Base-by-base conservation (phyloP, 192 early-diverging fungal genomes). In the Phycomyces blakesleeanus region DNA sequence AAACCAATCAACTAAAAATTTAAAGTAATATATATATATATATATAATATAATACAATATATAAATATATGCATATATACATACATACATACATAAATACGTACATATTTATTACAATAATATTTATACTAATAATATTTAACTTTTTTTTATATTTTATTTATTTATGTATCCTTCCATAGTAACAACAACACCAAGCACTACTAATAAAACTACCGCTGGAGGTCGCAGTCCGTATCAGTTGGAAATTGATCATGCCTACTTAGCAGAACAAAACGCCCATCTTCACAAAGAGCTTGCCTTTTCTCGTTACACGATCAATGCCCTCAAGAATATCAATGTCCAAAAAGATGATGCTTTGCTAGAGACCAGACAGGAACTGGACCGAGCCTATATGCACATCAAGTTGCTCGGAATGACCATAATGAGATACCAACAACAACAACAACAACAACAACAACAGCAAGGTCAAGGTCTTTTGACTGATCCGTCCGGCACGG, bases 241-340 rank as follows among this genome's bases (percentile, higher is more conserved):
- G 34, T 29, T 72, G 29, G 70, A 72, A 41, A 50, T 72, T 34
- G 64, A 72, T 41, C 61, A 72, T 56, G 64, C 59, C 16, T 72
- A 61, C 55, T 39, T 72, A 12, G 49, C 53, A 21, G 64, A 72
- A 42, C 70, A 72, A 57, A 72, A 72, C 55, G 25, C 29, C 37
- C 70, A 66, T 16, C 34, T 72, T 14, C 34, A 52, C 18, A 60
- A 47, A 40, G 70, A 72, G 57, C 29, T 72, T 7, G 65, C 70
- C 8, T 72, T 72, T 42, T 52, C 59, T 24, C 59, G 70, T 16
- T 72, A 72, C 51, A 72, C 70, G 16, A 62, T 66, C n/a, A 66
- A 61, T 29, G 70, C 70, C 15, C 44, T 72, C 37, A 72, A 66
- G 50, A 61, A 65, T 16, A 72, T 72, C 15, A 61, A 58, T 53